A percentile compares a stretch with the other conserved stretches of the same genome.
These are phyloP conservation scores for Penicillium roqueforti DNA, from an alignment of 495 filamentous ascomycete species.

Conservation along the genomic window DNA sequence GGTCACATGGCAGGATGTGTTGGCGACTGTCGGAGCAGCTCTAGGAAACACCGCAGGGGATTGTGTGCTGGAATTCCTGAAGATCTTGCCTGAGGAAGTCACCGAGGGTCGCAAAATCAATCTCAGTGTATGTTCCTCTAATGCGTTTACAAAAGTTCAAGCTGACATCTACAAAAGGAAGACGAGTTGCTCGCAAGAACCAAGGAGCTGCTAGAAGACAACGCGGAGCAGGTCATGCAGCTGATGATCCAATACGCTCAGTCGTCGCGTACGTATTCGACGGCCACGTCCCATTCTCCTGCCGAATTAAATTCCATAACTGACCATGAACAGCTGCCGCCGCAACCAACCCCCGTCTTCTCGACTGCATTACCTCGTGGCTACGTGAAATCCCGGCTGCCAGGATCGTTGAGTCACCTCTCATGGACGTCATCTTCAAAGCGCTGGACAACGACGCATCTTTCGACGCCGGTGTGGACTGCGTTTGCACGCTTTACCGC, in stretches of 20 bases:
- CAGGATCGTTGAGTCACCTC: slow-evolving; percentile 77
- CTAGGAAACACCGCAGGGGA: slow-evolving; percentile 74
- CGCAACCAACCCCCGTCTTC: slow-evolving; percentile 80
- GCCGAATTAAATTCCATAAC: neutral
- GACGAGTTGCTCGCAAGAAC: slow-evolving; percentile 82
- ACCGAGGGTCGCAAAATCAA: slow-evolving; percentile 98
- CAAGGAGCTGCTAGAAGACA: slow-evolving; percentile 81
- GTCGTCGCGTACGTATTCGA: slow-evolving; percentile 67
- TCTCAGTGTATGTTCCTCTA: slow-evolving; percentile 76
- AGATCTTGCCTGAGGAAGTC: slow-evolving; percentile 96
- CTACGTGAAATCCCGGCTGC: slow-evolving; percentile 81
- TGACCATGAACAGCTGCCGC: slow-evolving; percentile 47
- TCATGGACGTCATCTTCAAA: slow-evolving; percentile 75
- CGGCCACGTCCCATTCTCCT: neutral
- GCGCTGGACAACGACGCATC: slow-evolving; percentile 70
- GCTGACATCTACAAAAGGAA: slow-evolving; percentile 58
- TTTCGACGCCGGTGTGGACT: slow-evolving; percentile 89
- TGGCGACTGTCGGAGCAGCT: slow-evolving; percentile 70
- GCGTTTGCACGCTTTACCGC: slow-evolving; percentile 81
- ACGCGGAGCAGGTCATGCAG: slow-evolving; percentile 77
- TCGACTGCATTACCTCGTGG: slow-evolving; percentile 96
- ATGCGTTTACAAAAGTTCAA: neutral
- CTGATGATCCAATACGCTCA: slow-evolving; percentile 85
- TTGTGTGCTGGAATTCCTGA: slow-evolving; percentile 90
- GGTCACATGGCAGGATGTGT: slow-evolving; percentile 91